Evolutionary conservation across 306 rosid genomes (phyloP).

Genomic region (Vigna radiata): DNA sequence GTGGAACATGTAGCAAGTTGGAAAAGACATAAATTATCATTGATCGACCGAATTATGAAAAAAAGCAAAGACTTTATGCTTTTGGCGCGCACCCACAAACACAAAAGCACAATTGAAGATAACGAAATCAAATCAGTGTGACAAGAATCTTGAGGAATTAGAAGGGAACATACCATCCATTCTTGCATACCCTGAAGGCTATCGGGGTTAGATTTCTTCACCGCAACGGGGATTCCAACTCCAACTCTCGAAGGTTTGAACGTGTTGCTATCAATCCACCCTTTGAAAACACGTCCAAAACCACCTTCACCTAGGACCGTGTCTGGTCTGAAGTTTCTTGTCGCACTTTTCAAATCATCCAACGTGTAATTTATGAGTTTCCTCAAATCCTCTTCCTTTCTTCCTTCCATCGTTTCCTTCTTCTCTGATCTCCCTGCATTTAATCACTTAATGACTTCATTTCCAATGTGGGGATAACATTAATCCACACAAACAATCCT

Average conservation of each 20-base stretch:
- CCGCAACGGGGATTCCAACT: constrained; percentile 80
- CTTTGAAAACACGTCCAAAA: constrained; percentile 89
- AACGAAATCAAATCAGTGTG: background rate
- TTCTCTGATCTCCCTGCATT: background rate
- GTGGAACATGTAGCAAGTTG: background rate
- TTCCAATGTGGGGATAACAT: background rate
- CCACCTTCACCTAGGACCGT: constrained; percentile 86
- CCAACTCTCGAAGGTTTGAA: constrained; percentile 72
- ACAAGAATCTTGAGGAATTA: background rate
- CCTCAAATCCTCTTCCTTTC: background rate
- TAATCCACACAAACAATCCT: background rate
- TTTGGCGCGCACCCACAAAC: background rate
- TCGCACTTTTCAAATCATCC: constrained; percentile 75
- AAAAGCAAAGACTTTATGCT: background rate
- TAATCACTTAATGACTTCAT: background rate
- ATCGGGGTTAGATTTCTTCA: constrained; percentile 73
- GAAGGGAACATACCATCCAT: constrained; percentile 66
- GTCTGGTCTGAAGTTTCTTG: constrained; percentile 78
- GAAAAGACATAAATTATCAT: background rate
- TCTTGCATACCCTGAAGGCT: constrained; percentile 78
- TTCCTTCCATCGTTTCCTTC: background rate
- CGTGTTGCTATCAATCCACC: constrained; percentile 72
- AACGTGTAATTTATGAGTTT: constrained; percentile 58
- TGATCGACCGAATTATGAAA: background rate
- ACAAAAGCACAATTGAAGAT: background rate